Percentiles rank a stretch among this genome's conserved stretches.
Evolutionary conservation across 208 protist species (phyloP).

Genomic region (Phytomonas francai): DNA sequence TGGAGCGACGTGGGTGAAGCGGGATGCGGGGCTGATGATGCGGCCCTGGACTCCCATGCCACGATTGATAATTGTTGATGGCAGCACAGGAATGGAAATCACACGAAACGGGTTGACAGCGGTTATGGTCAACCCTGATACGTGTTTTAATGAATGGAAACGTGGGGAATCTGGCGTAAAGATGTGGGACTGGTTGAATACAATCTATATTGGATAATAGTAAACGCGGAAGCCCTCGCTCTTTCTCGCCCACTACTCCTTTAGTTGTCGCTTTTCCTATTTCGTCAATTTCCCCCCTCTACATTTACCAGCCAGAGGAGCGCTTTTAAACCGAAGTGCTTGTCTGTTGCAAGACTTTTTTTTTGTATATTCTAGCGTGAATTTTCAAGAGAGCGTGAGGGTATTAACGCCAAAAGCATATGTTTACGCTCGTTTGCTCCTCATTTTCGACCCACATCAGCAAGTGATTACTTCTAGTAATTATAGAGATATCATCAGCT

Average conservation of each 20-base stretch:
- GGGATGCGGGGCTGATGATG: conserved; percentile 53
- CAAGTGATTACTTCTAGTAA: too few relatives aligned
- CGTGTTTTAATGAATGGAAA: conserved; percentile 59
- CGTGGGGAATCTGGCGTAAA: conserved; percentile 25
- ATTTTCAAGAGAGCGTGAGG: neutral
- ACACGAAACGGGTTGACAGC: conserved; percentile 60
- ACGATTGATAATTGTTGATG: conserved; percentile 56
- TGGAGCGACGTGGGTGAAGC: conserved; percentile 62
- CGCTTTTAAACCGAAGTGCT: too few relatives aligned
- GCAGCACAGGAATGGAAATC: conserved; percentile 49
- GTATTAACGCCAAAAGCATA: neutral
- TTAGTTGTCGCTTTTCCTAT: neutral
- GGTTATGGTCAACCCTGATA: conserved; percentile 45
- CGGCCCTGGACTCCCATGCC: conserved; percentile 43
- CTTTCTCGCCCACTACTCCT: neutral
- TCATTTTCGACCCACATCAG: neutral
- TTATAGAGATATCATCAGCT: too few relatives aligned
- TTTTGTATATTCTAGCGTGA: neutral
- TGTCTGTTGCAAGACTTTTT: too few relatives aligned
- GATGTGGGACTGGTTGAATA: conserved; percentile 20
- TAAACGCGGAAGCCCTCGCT: neutral
- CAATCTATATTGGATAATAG: neutral
- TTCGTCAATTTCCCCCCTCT: neutral
- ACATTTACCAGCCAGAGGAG: neutral
- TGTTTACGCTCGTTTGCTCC: neutral